phyloP scores from a whole-genome alignment of 495 filamentous ascomycete species.

The Chlorociboria aeruginascens region DNA sequence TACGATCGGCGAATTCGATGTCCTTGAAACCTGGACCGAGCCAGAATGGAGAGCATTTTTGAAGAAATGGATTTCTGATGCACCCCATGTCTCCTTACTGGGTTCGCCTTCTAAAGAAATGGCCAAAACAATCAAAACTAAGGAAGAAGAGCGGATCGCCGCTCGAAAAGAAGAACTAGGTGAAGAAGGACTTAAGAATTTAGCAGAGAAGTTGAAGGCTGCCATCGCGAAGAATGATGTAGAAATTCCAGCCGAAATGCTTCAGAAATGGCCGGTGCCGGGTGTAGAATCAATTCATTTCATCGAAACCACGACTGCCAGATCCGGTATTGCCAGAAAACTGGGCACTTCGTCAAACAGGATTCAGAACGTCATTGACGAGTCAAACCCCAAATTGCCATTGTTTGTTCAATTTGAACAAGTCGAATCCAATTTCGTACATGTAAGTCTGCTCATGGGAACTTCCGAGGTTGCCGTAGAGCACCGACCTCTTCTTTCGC shows the following conservation, averaged over 20 bases:
- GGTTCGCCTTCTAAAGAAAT: conserved; percentile 68
- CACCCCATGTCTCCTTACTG: conserved; percentile 74
- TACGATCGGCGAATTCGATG: conserved; percentile 60
- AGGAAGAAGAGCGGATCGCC: conserved; percentile 50
- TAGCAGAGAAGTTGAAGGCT: conserved; percentile 63
- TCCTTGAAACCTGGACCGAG: conserved; percentile 68
- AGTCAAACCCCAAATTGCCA: conserved; percentile 48
- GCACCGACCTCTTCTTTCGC: conserved; percentile 65
- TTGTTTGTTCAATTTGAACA: conserved; percentile 97
- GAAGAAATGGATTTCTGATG: conserved; percentile 74
- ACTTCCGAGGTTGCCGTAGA: conserved; percentile 60
- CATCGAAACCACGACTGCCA: conserved; percentile 75
- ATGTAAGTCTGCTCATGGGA: conserved; percentile 64
- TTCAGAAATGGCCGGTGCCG: conserved; percentile 75
- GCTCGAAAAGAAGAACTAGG: conserved; percentile 39
- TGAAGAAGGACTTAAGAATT: conserved; percentile 45
- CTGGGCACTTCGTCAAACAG: conserved; percentile 53
- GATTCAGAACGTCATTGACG: conserved; percentile 68
- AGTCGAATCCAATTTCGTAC: conserved; percentile 80
- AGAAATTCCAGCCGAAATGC: conserved; percentile 59
- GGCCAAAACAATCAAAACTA: conserved; percentile 58
- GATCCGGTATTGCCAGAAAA: conserved; percentile 66
- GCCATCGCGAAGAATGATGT: conserved; percentile 75
- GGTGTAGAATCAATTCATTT: conserved; percentile 83
- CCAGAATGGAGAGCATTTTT: conserved; percentile 73